phyloP scores from a whole-genome alignment of 2,329 filamentous ascomycete genomes.

The Aspergillus sp. region DNA sequence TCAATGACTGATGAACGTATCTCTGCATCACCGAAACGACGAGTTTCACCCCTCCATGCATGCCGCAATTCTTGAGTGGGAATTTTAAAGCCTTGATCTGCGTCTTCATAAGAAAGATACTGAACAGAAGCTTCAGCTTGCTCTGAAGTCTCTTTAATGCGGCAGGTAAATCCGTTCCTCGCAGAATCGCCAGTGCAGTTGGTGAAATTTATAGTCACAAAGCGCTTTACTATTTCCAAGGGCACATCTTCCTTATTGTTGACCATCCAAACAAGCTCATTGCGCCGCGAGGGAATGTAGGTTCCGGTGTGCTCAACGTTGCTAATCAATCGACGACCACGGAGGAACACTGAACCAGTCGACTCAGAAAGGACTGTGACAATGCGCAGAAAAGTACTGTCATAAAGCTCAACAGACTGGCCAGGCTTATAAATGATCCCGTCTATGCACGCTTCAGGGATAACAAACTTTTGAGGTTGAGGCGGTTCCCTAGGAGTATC shows the following conservation, averaged over 20 bases:
- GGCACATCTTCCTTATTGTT: constrained; percentile 41
- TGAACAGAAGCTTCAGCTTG: constrained; percentile 22
- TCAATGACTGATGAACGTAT: constrained; percentile 12
- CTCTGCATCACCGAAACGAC: constrained; percentile 21
- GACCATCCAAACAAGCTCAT: constrained; percentile 44
- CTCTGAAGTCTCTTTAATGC: constrained; percentile 22
- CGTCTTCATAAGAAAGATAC: constrained; percentile 26
- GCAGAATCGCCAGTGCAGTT: constrained; percentile 39
- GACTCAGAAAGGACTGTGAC: constrained; percentile 26
- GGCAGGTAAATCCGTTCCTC: constrained; percentile 30
- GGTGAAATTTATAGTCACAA: constrained; percentile 48
- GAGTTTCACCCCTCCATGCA: constrained; percentile 29
- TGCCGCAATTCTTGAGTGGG: constrained; percentile 17
- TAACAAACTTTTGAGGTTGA: not conserved
- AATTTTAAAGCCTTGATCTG: constrained; percentile 16
- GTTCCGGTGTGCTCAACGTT: constrained; percentile 25
- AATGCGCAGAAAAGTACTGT: constrained; percentile 40
- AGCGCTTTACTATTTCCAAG: constrained; percentile 31
- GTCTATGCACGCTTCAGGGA: constrained; percentile 13
- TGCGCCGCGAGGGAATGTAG: constrained; percentile 29
- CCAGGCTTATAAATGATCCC: constrained; percentile 20
- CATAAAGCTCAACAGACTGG: constrained; percentile 32
- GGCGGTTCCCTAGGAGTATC: not conserved
- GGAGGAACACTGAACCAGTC: constrained; percentile 23
- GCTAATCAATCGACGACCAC: constrained; percentile 33